phyloP scores from a whole-genome alignment of 495 filamentous ascomycete genomes.

The Lophiostoma macrostomum region DNA sequence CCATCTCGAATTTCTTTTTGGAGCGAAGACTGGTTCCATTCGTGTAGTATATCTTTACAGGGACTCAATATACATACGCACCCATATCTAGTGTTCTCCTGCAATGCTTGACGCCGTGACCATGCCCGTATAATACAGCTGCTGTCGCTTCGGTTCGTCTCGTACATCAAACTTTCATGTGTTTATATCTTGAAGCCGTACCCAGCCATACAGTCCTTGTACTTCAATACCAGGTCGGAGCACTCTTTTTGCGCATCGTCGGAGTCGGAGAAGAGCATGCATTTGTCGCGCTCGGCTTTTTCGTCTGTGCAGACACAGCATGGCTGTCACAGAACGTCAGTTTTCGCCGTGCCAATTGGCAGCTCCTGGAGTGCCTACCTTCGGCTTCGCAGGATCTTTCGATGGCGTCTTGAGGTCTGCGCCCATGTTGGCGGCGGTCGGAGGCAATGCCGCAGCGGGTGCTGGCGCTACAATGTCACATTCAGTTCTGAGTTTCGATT shows the following conservation, averaged over 20 bases:
- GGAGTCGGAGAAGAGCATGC: conserved; percentile 91
- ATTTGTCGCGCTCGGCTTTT: conserved; percentile 89
- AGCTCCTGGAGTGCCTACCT: conserved; percentile 42
- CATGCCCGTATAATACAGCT: conserved; percentile 23
- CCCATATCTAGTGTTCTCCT: background rate
- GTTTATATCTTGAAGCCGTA: conserved; percentile 78
- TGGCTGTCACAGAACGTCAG: conserved; percentile 53
- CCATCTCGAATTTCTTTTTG: conserved; percentile 13
- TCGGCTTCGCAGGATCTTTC: conserved; percentile 51
- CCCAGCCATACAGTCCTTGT: conserved; percentile 88
- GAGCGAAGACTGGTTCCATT: conserved; percentile 24
- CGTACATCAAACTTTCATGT: background rate
- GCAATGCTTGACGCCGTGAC: conserved; percentile 29
- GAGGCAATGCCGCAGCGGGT: conserved; percentile 16
- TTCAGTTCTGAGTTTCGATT: background rate
- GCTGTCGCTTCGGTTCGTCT: background rate
- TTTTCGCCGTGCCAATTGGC: background rate
- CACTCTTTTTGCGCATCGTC: conserved; percentile 77
- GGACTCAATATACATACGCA: background rate
- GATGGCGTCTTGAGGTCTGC: conserved; percentile 44
- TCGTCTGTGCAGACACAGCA: conserved; percentile 98
- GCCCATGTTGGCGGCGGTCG: conserved; percentile 42
- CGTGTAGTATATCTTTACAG: background rate
- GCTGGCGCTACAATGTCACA: conserved; percentile 6
- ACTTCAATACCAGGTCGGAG: conserved; percentile 73